phyloP scores from a whole-genome alignment of 257 asterid species.

The Datura wrightii region DNA sequence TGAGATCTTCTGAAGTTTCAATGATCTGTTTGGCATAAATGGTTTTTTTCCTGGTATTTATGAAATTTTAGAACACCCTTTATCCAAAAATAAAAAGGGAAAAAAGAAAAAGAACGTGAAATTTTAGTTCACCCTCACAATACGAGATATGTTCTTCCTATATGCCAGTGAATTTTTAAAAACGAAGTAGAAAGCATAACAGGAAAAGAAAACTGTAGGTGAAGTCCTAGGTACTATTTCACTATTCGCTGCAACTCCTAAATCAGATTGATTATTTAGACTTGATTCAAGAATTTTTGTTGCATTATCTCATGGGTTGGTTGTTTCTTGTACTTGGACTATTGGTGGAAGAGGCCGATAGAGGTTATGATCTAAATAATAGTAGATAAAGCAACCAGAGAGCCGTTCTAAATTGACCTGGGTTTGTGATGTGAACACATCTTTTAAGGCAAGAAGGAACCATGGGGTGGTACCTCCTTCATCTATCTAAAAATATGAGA shows the following conservation, averaged over 20 bases:
- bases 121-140: background rate
- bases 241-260: conserved; percentile 13
- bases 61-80: background rate
- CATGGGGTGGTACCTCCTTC: background rate
- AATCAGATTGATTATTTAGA: background rate
- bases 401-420: background rate
- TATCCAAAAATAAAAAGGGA: background rate
- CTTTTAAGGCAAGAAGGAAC: background rate
- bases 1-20: background rate
- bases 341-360: background rate
- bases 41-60: background rate
- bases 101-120: background rate
- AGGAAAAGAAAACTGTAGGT: background rate
- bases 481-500: background rate
- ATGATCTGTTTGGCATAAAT: background rate
- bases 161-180: background rate
- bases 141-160: background rate
- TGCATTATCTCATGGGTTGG: background rate
- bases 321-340: background rate
- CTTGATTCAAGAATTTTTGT: conserved; percentile 18
- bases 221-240: background rate
- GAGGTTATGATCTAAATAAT: background rate
- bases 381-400: background rate
- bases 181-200: background rate
- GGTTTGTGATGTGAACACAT: background rate